Evolutionary conservation across 1,139 yeast genomes (phyloP), one percentile per base, ranked within the genome.

Genomic region (Pneumocystis canis): DNA sequence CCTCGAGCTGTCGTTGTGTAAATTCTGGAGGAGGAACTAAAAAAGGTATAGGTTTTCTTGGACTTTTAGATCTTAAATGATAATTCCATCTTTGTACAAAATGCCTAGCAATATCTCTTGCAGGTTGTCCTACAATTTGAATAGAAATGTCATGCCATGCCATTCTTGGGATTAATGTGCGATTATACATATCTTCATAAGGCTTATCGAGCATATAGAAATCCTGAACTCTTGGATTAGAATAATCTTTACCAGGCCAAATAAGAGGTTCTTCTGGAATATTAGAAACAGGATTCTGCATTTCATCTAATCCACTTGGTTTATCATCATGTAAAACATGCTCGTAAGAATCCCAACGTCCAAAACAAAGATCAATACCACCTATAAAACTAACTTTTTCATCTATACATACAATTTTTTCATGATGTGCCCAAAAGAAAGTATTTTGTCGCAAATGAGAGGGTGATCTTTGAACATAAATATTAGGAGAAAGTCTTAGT

Each of bases 91-190:
- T 82, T 75, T 94, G 98, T 16, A 90, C 95, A 74, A 94, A 94
- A 73, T 92, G 98, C 64, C 98, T 82, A 0, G 95, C 82, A 65
- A 92, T 76, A 73, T 94, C 99, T 65, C 97, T 79, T 0, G 97
- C 98, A 5, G 90, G 84, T 70, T 90, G 95, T n/a, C 99, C 99
- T 9, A 90, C 82, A 2, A 95, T 84, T 76, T 89, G 83, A 95
- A 90, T 92, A 70, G 92, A 97, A 59, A 94, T 88, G 78, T 94
- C 99, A 73, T 94, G 99, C 99, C 98, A 94, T 5, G 98, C 98
- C 99, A 94, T 94, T 70, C 99, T 81, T 2, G 98, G 97, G 18
- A 82, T 80, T 30, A 74, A 74, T 39, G 81, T 77, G 67, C 99
- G 81, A 73, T 94, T 95, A 72, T 89, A 89, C 95, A 92, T 86